Evolutionary conservation across 73 alveolate species (phyloP).

Genomic region (Uronychia binucleata): DNA sequence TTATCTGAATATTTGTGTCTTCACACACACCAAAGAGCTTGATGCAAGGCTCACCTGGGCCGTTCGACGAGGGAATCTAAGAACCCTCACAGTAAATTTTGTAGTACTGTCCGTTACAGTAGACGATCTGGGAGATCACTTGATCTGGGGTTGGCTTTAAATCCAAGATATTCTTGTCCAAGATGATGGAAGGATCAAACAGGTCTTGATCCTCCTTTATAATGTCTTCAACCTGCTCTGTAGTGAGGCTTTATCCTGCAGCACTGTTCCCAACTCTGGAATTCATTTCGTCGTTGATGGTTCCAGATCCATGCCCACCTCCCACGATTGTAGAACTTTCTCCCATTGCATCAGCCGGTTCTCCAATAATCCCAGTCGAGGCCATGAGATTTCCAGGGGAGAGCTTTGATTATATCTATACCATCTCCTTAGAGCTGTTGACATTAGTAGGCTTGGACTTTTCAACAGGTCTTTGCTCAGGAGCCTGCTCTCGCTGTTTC

Average conservation of each 20-base stretch:
- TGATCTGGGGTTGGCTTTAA: neutral
- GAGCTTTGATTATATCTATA: neutral
- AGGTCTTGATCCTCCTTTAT: slow-evolving; percentile 9
- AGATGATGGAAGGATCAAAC: slow-evolving; percentile 5
- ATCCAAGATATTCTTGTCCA: neutral
- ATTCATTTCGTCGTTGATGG: neutral
- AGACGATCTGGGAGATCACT: neutral
- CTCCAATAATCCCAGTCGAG: neutral
- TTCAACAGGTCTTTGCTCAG: no score
- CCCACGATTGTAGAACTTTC: neutral
- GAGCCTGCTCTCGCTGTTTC: no score
- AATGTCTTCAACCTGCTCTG: neutral
- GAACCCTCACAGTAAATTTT: neutral
- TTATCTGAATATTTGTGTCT: neutral
- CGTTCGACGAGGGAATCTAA: neutral
- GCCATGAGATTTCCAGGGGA: neutral
- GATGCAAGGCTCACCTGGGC: slow-evolving; percentile 9
- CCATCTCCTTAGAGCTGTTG: neutral
- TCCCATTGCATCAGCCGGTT: neutral
- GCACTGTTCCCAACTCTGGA: neutral
- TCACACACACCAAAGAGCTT: slow-evolving; percentile 4
- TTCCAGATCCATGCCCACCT: neutral
- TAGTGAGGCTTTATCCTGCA: neutral
- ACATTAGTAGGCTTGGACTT: neutral
- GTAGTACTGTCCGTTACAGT: slow-evolving; percentile 1